A percentile compares a stretch with the other conserved stretches of the same genome.
Conservation (phyloP, 495 filamentous ascomycete species). For the Apiosordaria backusii region DNA sequence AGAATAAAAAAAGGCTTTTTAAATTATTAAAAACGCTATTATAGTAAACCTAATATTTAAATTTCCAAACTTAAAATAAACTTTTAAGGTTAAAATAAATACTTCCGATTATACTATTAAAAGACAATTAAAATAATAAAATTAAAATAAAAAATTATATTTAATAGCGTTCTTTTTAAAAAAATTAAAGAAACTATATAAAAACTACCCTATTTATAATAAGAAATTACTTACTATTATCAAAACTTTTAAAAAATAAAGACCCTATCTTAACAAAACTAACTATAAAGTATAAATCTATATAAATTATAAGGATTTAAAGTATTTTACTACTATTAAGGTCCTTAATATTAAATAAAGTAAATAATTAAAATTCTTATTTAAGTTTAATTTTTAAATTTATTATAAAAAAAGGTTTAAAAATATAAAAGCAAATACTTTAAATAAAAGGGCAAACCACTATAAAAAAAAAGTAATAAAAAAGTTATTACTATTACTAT, state of each 20-base stretch:
- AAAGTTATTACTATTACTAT: too few relatives aligned
- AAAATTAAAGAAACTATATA: too few relatives aligned
- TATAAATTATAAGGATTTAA: too few relatives aligned
- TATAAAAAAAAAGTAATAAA: too few relatives aligned
- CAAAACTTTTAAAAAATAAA: neutral
- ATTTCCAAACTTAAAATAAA: neutral
- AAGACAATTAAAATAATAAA: neutral
- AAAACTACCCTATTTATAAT: too few relatives aligned
- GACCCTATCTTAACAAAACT: neutral
- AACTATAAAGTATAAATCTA: neutral
- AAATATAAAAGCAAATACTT: too few relatives aligned
- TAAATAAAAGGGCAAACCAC: too few relatives aligned
- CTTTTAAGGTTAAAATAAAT: neutral
- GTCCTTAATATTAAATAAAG: too few relatives aligned
- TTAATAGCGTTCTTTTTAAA: neutral
- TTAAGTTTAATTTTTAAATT: too few relatives aligned
- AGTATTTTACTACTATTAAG: too few relatives aligned
- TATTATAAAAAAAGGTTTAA: too few relatives aligned
- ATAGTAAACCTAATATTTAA: neutral
- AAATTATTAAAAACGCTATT: slow-evolving; percentile 3
- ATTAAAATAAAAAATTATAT: neutral
- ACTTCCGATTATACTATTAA: neutral
- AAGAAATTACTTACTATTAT: slow-evolving; percentile 3
- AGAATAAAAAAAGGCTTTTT: neutral
- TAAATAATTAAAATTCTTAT: too few relatives aligned